Evolutionary conservation across 75 land plant genomes (phyloP), one percentile per base, ranked within the genome.

Genomic region (Cunninghamia lanceolata): DNA sequence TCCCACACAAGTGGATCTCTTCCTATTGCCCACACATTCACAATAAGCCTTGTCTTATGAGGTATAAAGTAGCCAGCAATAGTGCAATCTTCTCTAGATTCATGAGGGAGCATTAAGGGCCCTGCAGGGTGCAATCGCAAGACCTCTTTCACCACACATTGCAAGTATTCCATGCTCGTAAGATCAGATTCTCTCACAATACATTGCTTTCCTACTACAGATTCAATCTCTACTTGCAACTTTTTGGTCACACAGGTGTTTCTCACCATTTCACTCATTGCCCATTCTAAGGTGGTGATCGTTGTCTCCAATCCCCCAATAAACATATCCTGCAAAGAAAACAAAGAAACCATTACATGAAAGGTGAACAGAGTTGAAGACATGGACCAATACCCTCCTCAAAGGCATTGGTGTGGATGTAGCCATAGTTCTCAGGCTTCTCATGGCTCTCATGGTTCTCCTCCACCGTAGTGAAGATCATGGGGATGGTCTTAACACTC

Each of bases 171-270:
- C 35, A 45, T 36, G 14, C 52, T 16, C 4, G 15, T 76, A 45
- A 83, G 84, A 42, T 83, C 84, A 14, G 81, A 8, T 76, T 85
- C 85, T 85, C 10, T 16, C 16, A 85, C 83, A 4, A 19, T 32
- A 4, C 85, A 16, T 3, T 28, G 0, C 9, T 32, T 83, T 21
- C 86, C 86, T 25, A 84, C 86, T n/a, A 86, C n/a, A 30, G 21
- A 9, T 25, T 86, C 86, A 4, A 86, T 85, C 86, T 86, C 86
- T 19, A 17, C 85, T 21, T 83, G 86, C 7, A 83, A 19, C 50
- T 83, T 86, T 7, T 35, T 35, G 19, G 36, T 17, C 38, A 34
- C 80, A 0, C 0, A 4, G 3, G 85, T 15, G 38, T 85, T 53
- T 16, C 38, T 53, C 84, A 83, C 32, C 39, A 86, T 36, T 17